A percentile compares a stretch with the other conserved stretches of the same genome.
Conservation (phyloP, 1,139 yeast species). For the Scheffersomyces cryptocercus region DNA sequence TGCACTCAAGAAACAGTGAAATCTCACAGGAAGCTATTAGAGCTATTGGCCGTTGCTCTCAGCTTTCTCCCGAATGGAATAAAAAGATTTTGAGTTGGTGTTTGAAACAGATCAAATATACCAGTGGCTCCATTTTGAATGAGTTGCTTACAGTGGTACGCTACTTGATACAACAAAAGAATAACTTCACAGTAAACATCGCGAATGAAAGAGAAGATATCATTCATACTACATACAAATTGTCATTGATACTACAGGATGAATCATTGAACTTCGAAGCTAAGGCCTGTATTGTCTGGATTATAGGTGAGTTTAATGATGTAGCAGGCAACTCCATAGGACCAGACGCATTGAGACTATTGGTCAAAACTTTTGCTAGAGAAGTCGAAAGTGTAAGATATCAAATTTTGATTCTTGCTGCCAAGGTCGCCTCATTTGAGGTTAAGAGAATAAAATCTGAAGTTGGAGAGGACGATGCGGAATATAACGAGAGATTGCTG, state of each 20-base stretch:
- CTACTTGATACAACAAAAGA: constrained; percentile 63
- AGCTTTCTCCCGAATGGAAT: constrained; percentile 36
- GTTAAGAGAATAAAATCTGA: constrained; percentile 35
- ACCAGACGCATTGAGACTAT: constrained; percentile 72
- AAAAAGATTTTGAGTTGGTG: constrained; percentile 44
- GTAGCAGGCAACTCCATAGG: constrained; percentile 50
- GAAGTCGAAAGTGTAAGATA: constrained; percentile 64
- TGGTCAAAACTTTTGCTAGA: constrained; percentile 56
- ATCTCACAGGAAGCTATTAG: constrained; percentile 58
- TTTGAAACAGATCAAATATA: constrained; percentile 29
- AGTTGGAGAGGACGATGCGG: constrained; percentile 23
- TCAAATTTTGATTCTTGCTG: constrained; percentile 71
- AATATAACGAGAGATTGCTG: constrained; percentile 28
- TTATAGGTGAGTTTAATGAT: constrained; percentile 76
- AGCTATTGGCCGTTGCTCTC: constrained; percentile 57
- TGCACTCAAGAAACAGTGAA: constrained; percentile 28
- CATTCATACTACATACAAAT: constrained; percentile 35
- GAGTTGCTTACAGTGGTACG: constrained; percentile 72
- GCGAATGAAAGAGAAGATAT: constrained; percentile 30
- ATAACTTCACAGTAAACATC: constrained; percentile 13
- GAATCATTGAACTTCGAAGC: constrained; percentile 47
- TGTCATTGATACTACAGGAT: constrained; percentile 34
- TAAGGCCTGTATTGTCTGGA: constrained; percentile 85
- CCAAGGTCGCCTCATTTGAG: constrained; percentile 66
- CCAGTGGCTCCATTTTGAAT: constrained; percentile 41